phyloP scores from a whole-genome alignment of 2,329 filamentous ascomycete species.

The Botrytis cinerea region DNA sequence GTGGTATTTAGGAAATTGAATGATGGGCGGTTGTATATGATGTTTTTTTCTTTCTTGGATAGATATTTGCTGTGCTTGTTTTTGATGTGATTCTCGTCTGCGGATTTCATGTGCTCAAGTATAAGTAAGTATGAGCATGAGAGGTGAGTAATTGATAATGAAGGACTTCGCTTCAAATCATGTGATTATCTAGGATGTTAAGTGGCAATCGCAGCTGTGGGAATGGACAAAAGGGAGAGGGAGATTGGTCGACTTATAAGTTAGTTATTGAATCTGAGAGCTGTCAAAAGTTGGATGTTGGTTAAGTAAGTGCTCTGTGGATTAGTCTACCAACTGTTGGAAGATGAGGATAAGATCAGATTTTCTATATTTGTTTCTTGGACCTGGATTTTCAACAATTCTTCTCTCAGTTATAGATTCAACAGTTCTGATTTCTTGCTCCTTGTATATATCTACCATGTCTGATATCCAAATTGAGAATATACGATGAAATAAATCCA shows the following conservation, averaged over 20 bases:
- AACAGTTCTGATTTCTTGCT: background rate
- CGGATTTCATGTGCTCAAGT: background rate
- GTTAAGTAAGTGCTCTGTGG: background rate
- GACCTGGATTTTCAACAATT: background rate
- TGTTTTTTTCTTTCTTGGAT: background rate
- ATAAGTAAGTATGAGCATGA: background rate
- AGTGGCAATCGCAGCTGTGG: background rate
- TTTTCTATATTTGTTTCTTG: background rate
- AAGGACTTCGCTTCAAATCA: background rate
- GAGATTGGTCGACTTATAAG: too few relatives aligned
- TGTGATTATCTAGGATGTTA: background rate
- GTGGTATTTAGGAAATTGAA: conserved; percentile 3
- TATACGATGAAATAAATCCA: background rate
- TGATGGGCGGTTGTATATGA: background rate
- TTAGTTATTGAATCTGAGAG: background rate
- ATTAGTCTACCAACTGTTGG: background rate
- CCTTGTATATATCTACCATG: background rate
- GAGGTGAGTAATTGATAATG: background rate
- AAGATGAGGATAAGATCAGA: background rate
- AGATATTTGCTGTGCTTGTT: background rate
- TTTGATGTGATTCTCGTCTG: background rate
- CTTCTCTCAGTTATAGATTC: background rate
- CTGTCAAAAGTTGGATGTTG: background rate
- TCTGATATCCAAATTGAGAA: background rate
- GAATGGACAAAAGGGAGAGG: too few relatives aligned